A percentile compares a stretch with the other conserved stretches of the same genome.
These are phyloP conservation scores for Aureobasidium sp. DNA, from an alignment of 2,329 filamentous ascomycete genomes.

Conservation along the genomic window DNA sequence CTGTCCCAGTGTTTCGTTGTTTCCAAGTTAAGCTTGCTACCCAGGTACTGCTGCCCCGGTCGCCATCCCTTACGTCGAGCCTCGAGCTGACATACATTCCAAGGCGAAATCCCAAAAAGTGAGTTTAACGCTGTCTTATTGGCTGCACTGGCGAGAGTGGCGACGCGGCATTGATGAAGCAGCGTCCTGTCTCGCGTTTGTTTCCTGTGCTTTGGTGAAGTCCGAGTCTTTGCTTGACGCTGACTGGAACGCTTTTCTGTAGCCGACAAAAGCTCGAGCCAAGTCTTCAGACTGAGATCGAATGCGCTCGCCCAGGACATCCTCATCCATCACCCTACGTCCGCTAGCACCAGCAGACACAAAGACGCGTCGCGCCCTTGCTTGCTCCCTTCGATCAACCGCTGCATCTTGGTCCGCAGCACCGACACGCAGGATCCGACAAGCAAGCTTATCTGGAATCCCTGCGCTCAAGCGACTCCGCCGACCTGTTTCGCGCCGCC, in stretches of 20 bases:
- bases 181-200: not conserved
- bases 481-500: slow-evolving; percentile 9
- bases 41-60: not conserved
- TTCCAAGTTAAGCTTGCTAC: not conserved
- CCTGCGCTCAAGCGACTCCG: slow-evolving; percentile 5
- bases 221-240: not conserved
- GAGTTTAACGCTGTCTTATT: slow-evolving; percentile 8
- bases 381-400: not conserved
- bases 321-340: slow-evolving; percentile 3
- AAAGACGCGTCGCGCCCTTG: slow-evolving; percentile 1
- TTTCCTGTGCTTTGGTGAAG: not conserved
- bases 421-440: slow-evolving; percentile 4
- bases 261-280: slow-evolving; percentile 3
- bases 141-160: not conserved
- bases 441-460: slow-evolving; percentile 8
- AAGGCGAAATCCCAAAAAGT: slow-evolving; percentile 1
- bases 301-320: not conserved
- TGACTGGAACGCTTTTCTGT: slow-evolving; percentile 1
- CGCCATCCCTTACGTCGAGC: slow-evolving; percentile 1
- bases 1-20: not conserved
- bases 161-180: not conserved
- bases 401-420: not conserved
- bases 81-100: slow-evolving; percentile 7
- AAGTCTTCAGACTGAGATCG: not conserved
- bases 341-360: not conserved